Base-by-base conservation (phyloP, 768 basidiomycete genomes). In the Kwoniella botswanensis region DNA sequence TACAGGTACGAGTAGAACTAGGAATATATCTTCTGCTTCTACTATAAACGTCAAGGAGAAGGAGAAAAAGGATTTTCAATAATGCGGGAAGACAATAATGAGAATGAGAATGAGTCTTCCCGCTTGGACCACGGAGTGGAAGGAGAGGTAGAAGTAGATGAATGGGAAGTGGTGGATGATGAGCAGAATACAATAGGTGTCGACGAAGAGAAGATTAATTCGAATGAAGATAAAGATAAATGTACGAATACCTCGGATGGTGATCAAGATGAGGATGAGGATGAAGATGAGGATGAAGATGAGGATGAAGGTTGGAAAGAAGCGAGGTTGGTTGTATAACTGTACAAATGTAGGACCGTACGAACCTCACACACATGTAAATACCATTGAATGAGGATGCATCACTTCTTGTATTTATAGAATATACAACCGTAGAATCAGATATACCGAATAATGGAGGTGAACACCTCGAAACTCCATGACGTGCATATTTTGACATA, bases 61-160 rank as follows among this genome's bases (percentile, higher is more conserved):
- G 12, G 57, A 26, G 12, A 55, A 65, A 52, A 61, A 22, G 79
- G 79, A 71, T 80, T 80, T 80, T 80, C 76, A 65, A 41, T 55
- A 63, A 18, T 68, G 79, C 79, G 76, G 76, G 79, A 80, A 74
- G 71, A 65, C 64, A 22, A 29, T 73, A 72, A 71, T 76, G 35
- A 76, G 71, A 56, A 50, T 26, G 35, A 52, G 22, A 17, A 42
- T 42, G 56, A 50, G 24, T 50, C 65, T 74, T 74, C 75, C 73
- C 75, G 72, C 72, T 17, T 60, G 11, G 26, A 21, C 26, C 3
- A n/a, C 62, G 53, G 4, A 21, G 53, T 53, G 43, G 62, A 29
- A 46, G 4, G 12, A 12, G 50, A 55, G 62, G 15, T 22, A 26
- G 56, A 35, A 18, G 70, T 15, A n/a, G 69, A 67, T 4, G 75